Evolutionary conservation across 2,329 filamentous ascomycete genomes (phyloP).

Genomic region (Ophiostoma sp.): DNA sequence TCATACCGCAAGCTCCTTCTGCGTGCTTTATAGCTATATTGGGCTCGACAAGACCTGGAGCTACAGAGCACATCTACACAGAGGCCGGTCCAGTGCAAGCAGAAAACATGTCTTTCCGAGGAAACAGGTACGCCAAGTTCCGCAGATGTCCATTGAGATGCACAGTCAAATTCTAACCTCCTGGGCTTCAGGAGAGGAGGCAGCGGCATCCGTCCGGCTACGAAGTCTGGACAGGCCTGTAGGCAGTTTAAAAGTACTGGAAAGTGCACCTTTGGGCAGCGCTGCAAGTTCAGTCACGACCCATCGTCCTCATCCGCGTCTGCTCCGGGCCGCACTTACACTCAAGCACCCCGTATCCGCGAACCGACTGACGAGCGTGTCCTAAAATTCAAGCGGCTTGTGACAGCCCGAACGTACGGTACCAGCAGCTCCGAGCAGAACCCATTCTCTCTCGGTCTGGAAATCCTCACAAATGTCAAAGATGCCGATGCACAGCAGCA

Average conservation of each 20-base stretch:
- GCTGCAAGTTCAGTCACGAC: constrained; percentile 14
- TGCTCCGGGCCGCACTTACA: background rate
- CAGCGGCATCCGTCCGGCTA: background rate
- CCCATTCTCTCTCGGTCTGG: constrained; percentile 17
- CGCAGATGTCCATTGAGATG: background rate
- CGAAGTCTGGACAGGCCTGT: background rate
- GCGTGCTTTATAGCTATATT: background rate
- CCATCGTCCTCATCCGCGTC: background rate
- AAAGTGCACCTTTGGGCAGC: constrained; percentile 5
- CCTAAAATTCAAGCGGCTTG: background rate
- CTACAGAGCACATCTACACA: background rate
- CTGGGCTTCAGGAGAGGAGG: background rate
- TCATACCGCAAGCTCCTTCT: background rate
- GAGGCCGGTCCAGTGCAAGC: too few relatives aligned
- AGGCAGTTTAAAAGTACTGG: background rate
- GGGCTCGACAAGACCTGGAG: too few relatives aligned
- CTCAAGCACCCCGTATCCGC: background rate
- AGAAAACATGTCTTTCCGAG: background rate
- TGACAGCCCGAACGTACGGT: background rate
- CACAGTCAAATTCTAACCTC: background rate
- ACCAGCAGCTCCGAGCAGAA: background rate
- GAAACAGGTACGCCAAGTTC: background rate
- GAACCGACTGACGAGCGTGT: background rate
- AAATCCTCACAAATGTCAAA: constrained; percentile 2
- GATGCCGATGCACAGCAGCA: constrained; percentile 15